A percentile compares a stretch with the other conserved stretches of the same genome.
phyloP scores from a whole-genome alignment of 169 alveolate genomes.

The Plasmodium chabaudi region DNA sequence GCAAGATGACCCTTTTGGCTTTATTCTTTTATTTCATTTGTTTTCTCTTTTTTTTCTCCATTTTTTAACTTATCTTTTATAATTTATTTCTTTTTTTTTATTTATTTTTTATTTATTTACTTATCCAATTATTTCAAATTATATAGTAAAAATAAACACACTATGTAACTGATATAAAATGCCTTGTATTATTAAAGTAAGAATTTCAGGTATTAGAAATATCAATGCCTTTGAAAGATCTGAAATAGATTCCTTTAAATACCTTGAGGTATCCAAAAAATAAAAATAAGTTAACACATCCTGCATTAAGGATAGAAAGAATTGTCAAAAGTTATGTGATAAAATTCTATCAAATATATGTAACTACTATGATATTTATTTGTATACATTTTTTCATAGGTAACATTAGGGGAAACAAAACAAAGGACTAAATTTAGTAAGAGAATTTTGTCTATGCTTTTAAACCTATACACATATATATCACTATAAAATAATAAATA shows the following conservation, averaged over 20 bases:
- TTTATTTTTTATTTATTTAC: background rate
- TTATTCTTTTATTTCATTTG: background rate
- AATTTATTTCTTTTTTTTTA: background rate
- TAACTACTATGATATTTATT: too few species aligned
- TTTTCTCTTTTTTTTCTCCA: background rate
- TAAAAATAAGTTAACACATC: too few species aligned
- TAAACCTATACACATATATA: background rate
- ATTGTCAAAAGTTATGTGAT: too few species aligned
- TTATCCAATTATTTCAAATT: background rate
- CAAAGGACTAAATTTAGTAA: slow-evolving; percentile 71
- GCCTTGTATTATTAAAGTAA: slow-evolving; percentile 73
- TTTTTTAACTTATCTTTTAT: background rate
- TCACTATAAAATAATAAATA: background rate
- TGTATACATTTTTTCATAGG: slow-evolving; percentile 15
- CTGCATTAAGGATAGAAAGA: too few species aligned
- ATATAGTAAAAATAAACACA: background rate
- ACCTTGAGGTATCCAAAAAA: slow-evolving; percentile 17
- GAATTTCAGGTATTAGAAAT: slow-evolving; percentile 72
- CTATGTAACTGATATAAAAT: slow-evolving; percentile 6
- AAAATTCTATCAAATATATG: too few species aligned
- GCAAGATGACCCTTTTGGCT: background rate
- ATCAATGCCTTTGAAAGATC: slow-evolving; percentile 60
- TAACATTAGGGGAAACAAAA: slow-evolving; percentile 72
- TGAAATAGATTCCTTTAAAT: slow-evolving; percentile 69
- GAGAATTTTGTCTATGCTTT: background rate